Conservation (phyloP, 1,139 yeast species). For the Nakaseomyces nivariensis region DNA sequence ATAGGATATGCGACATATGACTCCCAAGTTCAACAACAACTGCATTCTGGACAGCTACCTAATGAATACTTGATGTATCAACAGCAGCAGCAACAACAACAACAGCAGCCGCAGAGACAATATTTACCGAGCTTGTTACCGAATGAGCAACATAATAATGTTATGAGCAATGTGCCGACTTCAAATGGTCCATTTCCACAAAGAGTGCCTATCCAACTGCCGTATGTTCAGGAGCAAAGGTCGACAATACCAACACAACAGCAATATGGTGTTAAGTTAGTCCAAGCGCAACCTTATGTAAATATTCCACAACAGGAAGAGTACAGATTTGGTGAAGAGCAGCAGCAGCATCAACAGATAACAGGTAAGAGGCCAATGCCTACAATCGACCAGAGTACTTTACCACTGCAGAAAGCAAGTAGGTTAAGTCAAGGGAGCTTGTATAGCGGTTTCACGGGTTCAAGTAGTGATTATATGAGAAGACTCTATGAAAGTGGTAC, state of each 20-base stretch:
- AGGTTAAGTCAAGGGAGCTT: neutral
- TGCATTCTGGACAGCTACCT: neutral
- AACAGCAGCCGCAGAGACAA: neutral
- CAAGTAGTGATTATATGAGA: neutral
- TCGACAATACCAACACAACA: neutral
- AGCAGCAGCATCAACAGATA: neutral
- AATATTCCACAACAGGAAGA: neutral
- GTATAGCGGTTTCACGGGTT: neutral
- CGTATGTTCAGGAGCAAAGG: neutral
- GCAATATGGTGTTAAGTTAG: neutral
- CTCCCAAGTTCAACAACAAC: neutral
- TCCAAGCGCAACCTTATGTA: neutral
- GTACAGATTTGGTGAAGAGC: neutral
- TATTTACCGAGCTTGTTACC: neutral
- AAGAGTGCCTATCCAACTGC: neutral
- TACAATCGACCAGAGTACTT: neutral
- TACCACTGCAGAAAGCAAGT: neutral
- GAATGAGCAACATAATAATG: neutral
- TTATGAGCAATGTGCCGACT: neutral
- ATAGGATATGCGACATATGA: neutral
- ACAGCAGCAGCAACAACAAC: conserved; percentile 1
- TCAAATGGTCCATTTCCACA: neutral
- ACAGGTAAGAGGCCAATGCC: neutral
- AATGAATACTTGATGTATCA: neutral
- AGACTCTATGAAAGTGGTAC: neutral